Conservation (phyloP, 768 basidiomycete species). For the Royoungia palumana region DNA sequence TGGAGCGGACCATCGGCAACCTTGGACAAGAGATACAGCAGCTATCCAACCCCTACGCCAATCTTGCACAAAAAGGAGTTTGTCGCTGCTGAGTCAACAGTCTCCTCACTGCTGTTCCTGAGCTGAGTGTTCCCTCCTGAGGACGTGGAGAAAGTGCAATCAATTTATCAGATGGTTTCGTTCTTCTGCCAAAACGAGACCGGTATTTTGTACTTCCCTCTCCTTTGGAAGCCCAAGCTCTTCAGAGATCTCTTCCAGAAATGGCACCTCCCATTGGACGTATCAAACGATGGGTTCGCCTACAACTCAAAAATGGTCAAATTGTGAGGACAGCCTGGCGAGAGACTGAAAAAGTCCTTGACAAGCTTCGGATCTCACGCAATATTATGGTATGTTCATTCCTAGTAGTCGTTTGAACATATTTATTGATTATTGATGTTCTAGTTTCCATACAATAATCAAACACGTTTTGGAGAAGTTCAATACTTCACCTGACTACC, state of each 20-base stretch:
- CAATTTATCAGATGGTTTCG: not conserved
- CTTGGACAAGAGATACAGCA: too few species aligned
- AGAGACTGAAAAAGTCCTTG: not conserved
- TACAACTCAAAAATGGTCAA: slow-evolving; percentile 23
- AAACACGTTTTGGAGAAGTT: slow-evolving; percentile 17
- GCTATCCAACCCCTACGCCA: not conserved
- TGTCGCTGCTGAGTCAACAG: not conserved
- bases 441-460: not conserved
- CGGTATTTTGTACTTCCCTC: not conserved
- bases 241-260: not conserved
- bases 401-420: too few species aligned
- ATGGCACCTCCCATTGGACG: not conserved
- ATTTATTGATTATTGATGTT: not conserved
- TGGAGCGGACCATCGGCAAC: slow-evolving; percentile 27
- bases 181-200: not conserved
- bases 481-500: slow-evolving; percentile 11
- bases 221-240: not conserved
- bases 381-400: slow-evolving; percentile 21
- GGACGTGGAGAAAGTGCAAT: not conserved
- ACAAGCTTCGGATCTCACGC: slow-evolving; percentile 2
- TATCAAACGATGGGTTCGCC: slow-evolving; percentile 6
- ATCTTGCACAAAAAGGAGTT: not conserved
- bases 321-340: slow-evolving; percentile 14
- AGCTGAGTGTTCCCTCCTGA: not conserved
- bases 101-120: not conserved